A percentile compares a stretch with the other conserved stretches of the same genome.
Conservation (phyloP, 352 stramenopile species). For the Thalassiosira hispida region DNA sequence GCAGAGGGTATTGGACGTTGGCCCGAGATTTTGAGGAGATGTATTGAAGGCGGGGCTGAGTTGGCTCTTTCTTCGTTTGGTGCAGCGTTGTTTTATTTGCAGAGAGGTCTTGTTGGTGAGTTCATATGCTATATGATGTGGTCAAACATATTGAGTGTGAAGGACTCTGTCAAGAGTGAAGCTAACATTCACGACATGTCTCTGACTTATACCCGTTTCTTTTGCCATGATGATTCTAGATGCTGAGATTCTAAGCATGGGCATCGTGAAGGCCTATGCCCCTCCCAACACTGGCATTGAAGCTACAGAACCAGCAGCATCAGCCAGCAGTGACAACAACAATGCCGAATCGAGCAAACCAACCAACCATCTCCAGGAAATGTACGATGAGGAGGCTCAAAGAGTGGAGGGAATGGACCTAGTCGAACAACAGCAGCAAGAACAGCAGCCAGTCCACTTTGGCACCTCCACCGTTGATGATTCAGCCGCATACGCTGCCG, state of each 20-base stretch:
- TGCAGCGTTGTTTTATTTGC: conserved; percentile 84
- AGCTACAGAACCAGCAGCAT: neutral
- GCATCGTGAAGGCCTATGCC: conserved; percentile 86
- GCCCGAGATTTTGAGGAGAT: conserved; percentile 81
- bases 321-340: neutral
- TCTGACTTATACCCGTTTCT: conserved; percentile 21
- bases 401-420: conserved; percentile 34
- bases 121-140: conserved; percentile 55
- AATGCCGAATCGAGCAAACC: conserved; percentile 3
- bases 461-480: conserved; percentile 18
- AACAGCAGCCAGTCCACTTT: conserved; percentile 13
- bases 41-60: conserved; percentile 79
- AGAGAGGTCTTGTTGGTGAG: conserved; percentile 74
- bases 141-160: conserved; percentile 27
- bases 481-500: conserved; percentile 23
- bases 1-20: conserved; percentile 68
- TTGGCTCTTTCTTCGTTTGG: conserved; percentile 85
- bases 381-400: conserved; percentile 42
- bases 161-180: conserved; percentile 54
- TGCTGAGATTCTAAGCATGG: conserved; percentile 88
- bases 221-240: no score
- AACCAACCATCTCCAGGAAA: conserved; percentile 28
- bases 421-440: conserved; percentile 19
- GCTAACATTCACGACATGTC: conserved; percentile 54
- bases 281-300: conserved; percentile 67